A percentile compares a stretch with the other conserved stretches of the same genome.
These are phyloP conservation scores for Fraxinus americana DNA, from an alignment of 257 asterid genomes.

Conservation along the genomic window DNA sequence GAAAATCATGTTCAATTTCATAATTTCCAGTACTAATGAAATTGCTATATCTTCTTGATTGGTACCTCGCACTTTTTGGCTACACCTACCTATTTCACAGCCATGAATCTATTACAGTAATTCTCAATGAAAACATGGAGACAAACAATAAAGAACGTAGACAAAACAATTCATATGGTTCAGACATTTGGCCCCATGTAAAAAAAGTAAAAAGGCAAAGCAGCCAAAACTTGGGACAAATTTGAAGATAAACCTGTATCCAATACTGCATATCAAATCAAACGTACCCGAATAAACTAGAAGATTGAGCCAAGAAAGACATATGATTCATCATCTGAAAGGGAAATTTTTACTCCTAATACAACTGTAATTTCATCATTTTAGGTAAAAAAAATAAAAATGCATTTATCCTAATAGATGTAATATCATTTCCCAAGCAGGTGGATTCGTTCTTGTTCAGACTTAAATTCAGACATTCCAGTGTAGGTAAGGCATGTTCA, in stretches of 20 bases:
- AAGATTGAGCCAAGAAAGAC: background rate
- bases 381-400: background rate
- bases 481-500: background rate
- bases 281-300: background rate
- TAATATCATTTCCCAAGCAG: constrained; percentile 19
- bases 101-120: background rate
- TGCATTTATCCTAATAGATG: too few species aligned
- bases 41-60: background rate
- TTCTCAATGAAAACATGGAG: background rate
- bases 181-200: background rate
- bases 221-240: background rate
- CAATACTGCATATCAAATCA: background rate
- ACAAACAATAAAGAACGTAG: background rate
- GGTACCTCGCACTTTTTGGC: background rate
- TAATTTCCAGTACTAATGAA: background rate
- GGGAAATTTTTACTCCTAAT: background rate
- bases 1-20: background rate
- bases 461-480: background rate
- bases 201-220: background rate
- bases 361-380: background rate
- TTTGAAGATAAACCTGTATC: background rate
- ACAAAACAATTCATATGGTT: constrained; percentile 9
- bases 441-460: constrained; percentile 1
- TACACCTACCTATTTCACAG: background rate
- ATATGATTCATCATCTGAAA: background rate